phyloP scores from a whole-genome alignment of 306 rosid genomes.

The Pterocarpus macrocarpus region DNA sequence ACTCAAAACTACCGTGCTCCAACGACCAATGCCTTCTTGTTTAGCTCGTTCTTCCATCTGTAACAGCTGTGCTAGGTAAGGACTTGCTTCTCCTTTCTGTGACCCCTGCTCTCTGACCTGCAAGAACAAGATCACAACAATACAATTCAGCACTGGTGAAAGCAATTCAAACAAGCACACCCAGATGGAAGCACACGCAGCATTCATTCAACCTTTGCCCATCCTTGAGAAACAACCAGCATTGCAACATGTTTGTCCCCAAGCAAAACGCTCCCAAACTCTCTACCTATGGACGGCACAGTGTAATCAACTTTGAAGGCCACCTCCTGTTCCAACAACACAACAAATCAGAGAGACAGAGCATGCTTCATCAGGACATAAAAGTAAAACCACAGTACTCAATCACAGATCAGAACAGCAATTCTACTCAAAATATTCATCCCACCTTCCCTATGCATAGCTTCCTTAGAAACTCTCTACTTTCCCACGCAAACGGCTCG shows the following conservation, averaged over 20 bases:
- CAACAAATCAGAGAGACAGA: conserved; percentile 23
- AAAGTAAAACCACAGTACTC: conserved; percentile 17
- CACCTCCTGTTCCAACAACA: conserved; percentile 72
- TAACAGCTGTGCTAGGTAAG: conserved; percentile 78
- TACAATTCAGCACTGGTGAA: conserved; percentile 8
- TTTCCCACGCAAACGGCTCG: conserved; percentile 98
- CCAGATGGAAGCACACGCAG: conserved; percentile 21
- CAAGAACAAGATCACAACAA: conserved; percentile 42
- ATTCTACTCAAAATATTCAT: not conserved
- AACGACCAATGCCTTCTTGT: conserved; percentile 91
- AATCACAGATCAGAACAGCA: conserved; percentile 4
- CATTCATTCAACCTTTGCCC: conserved; percentile 80
- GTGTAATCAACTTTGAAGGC: conserved; percentile 85
- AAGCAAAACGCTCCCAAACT: conserved; percentile 90
- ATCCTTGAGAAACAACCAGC: conserved; percentile 88
- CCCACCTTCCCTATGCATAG: conserved; percentile 90
- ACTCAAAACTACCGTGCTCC: conserved; percentile 81
- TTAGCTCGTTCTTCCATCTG: conserved; percentile 89
- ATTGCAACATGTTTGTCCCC: conserved; percentile 82
- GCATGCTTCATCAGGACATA: not conserved
- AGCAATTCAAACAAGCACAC: conserved; percentile 2
- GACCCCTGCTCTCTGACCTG: conserved; percentile 94
- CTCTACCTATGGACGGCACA: conserved; percentile 84
- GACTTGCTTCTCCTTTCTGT: conserved; percentile 93
- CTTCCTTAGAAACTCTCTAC: conserved; percentile 90